Conservation (phyloP, 2,329 filamentous ascomycete species). For the Exophiala sp. region DNA sequence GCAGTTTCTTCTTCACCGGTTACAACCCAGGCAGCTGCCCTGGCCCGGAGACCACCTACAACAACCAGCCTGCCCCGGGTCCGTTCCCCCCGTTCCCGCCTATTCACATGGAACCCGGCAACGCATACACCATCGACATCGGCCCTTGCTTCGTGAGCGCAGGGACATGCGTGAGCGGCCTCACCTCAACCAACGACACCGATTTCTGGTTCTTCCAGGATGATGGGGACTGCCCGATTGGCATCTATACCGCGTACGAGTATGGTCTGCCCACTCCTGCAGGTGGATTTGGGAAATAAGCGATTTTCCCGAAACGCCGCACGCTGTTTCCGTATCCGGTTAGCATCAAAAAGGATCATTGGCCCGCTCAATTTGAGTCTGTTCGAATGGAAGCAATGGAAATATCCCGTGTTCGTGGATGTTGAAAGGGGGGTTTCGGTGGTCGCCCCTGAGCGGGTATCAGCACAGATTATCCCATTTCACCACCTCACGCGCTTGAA, state of each 20-base stretch:
- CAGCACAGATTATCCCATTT: no score
- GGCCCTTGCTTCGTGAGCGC: conserved; percentile 29
- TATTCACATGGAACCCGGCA: conserved; percentile 47
- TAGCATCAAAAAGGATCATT: no score
- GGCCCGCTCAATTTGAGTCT: no score
- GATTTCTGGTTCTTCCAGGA: conserved; percentile 59
- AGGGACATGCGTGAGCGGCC: conserved; percentile 27
- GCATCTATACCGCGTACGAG: conserved; percentile 27
- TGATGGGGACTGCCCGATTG: conserved; percentile 43
- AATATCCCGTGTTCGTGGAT: no score
- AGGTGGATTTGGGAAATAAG: neutral
- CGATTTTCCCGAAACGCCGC: no score
- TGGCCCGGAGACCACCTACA: conserved; percentile 47
- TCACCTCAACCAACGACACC: conserved; percentile 47
- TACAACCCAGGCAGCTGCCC: conserved; percentile 45
- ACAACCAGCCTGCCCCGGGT: conserved; percentile 45
- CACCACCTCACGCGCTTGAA: no score
- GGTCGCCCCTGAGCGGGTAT: no score
- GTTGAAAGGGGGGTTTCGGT: no score
- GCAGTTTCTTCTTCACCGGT: conserved; percentile 48
- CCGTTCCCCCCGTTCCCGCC: conserved; percentile 39
- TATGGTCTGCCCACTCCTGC: conserved; percentile 23
- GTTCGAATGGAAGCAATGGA: no score
- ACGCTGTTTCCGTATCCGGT: no score
- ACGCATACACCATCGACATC: conserved; percentile 46